These are phyloP conservation scores for Psidium guajava DNA, from an alignment of 345 rosid genomes.

Conservation along the genomic window DNA sequence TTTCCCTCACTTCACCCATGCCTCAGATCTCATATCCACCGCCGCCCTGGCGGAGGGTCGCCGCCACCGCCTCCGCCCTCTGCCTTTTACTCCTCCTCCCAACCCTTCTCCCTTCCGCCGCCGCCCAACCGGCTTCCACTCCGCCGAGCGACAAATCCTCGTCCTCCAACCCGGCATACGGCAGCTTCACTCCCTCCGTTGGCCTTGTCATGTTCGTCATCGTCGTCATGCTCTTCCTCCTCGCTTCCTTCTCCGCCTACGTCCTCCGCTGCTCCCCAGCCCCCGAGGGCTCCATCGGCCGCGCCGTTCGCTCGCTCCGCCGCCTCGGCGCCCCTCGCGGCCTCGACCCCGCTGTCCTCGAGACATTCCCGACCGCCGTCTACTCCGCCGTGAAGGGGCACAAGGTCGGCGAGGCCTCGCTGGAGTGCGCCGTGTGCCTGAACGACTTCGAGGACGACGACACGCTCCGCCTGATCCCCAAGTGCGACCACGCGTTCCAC, in stretches of 20 bases:
- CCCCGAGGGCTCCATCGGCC: not conserved
- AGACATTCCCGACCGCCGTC: constrained; percentile 43
- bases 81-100: not conserved
- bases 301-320: not conserved
- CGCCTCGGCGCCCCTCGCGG: constrained; percentile 13
- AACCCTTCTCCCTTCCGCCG: not conserved
- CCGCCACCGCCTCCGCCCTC: not conserved
- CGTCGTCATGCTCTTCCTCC: not conserved
- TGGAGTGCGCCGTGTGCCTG: constrained; percentile 50
- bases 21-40: not conserved
- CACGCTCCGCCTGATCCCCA: constrained; percentile 69
- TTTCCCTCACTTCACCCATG: not conserved
- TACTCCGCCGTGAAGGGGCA: constrained; percentile 46
- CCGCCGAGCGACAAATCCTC: not conserved
- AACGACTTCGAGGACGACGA: constrained; percentile 28
- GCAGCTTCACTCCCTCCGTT: not conserved
- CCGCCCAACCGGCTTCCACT: not conserved
- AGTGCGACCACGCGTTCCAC: constrained; percentile 88
- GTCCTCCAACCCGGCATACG: not conserved
- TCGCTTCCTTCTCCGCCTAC: not conserved
- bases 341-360: constrained; percentile 32
- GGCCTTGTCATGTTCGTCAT: not conserved
- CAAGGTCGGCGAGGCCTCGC: constrained; percentile 25
- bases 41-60: not conserved
- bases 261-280: not conserved